A percentile compares a stretch with the other conserved stretches of the same genome.
These are phyloP conservation scores for Vitis cinerea DNA, from an alignment of 164 flowering plant genomes.

Conservation along the genomic window DNA sequence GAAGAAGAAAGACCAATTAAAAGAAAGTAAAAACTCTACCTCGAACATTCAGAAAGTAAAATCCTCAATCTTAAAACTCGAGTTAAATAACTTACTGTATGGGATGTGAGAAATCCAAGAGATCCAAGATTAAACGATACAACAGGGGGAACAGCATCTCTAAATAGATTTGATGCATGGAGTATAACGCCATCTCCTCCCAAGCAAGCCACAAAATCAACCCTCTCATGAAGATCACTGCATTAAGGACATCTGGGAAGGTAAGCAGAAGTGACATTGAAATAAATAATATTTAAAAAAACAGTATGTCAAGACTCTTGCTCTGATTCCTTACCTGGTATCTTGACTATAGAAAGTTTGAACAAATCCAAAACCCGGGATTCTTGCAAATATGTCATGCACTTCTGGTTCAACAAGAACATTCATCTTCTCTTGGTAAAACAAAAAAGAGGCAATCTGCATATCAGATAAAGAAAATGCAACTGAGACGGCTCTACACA, in stretches of 20 bases:
- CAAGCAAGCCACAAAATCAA: slow-evolving; percentile 94
- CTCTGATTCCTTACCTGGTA: slow-evolving; percentile 58
- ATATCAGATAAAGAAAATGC: slow-evolving; percentile 11
- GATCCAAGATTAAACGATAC: slow-evolving; percentile 99
- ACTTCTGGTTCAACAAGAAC: slow-evolving; percentile 98
- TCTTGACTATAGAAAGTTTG: slow-evolving; percentile 96
- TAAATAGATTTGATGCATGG: slow-evolving; percentile 92
- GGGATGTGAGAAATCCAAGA: slow-evolving; percentile 98
- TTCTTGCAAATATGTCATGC: slow-evolving; percentile 96
- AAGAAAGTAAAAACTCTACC: background rate
- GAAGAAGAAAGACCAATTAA: background rate
- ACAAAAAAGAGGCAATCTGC: slow-evolving; percentile 87
- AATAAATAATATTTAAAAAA: background rate
- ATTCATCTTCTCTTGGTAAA: slow-evolving; percentile 93
- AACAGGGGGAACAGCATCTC: slow-evolving; percentile 95
- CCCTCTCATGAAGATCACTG: slow-evolving; percentile 97
- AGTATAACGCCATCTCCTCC: slow-evolving; percentile 99
- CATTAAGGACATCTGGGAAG: slow-evolving; percentile 14
- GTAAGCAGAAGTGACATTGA: slow-evolving; percentile 5
- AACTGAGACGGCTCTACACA: background rate
- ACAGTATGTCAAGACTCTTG: slow-evolving; percentile 1
- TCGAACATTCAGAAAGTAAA: too few relatives aligned
- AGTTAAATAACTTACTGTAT: slow-evolving; percentile 52
- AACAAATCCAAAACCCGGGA: slow-evolving; percentile 98
- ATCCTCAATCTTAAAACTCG: background rate